phyloP scores from a whole-genome alignment of 495 filamentous ascomycete genomes.

The Cercophora samala region DNA sequence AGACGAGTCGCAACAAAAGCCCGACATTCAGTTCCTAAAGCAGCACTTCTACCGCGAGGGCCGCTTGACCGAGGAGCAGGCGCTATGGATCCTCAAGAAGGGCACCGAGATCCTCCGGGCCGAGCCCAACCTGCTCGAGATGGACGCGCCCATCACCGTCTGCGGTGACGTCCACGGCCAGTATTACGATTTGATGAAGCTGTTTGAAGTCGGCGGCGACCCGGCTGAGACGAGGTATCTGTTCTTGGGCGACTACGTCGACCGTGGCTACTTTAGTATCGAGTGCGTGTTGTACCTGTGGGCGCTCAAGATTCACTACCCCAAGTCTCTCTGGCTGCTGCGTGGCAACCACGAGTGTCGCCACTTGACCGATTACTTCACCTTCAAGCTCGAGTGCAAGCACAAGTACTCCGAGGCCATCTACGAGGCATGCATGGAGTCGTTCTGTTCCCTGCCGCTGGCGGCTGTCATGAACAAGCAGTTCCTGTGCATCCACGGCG shows the following conservation, averaged over 20 bases:
- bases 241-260: slow-evolving; percentile 96
- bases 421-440: slow-evolving; percentile 97
- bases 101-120: slow-evolving; percentile 78
- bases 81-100: slow-evolving; percentile 85
- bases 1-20: slow-evolving; percentile 79
- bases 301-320: slow-evolving; percentile 99
- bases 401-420: slow-evolving; percentile 97
- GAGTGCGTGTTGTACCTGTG: slow-evolving; percentile 98
- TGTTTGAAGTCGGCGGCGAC: slow-evolving; percentile 97
- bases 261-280: slow-evolving; percentile 97
- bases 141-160: slow-evolving; percentile 99
- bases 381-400: slow-evolving; percentile 98
- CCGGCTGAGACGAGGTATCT: slow-evolving; percentile 94
- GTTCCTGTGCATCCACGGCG: slow-evolving; percentile 97
- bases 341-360: slow-evolving; percentile 98
- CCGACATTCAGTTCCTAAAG: slow-evolving; percentile 90
- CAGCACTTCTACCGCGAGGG: slow-evolving; percentile 98
- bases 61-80: slow-evolving; percentile 93
- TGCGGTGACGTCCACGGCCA: slow-evolving; percentile 98
- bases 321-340: slow-evolving; percentile 92
- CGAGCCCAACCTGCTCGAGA: slow-evolving; percentile 95
- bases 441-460: slow-evolving; percentile 90
- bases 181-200: slow-evolving; percentile 99
- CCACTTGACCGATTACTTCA: slow-evolving; percentile 99
- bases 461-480: slow-evolving; percentile 99